A percentile compares a stretch with the other conserved stretches of the same genome.
Conservation (phyloP, 2,329 filamentous ascomycete species). For the Ophiostoma sp. region DNA sequence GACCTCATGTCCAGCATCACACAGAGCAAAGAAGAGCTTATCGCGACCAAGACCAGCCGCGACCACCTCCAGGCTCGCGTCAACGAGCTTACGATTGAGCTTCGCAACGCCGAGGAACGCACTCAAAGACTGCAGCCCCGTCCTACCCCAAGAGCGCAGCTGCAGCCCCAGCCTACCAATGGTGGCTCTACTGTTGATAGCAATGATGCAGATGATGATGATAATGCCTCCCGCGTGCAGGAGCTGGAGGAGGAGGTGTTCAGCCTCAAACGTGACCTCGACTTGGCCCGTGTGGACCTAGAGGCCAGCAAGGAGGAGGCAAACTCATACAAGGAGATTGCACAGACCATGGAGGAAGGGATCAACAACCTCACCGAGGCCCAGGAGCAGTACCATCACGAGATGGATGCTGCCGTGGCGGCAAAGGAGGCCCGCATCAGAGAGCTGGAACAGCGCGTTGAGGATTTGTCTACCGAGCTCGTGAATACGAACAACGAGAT, state of each 20-base stretch:
- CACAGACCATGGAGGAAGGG: conserved; percentile 80
- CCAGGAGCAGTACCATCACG: conserved; percentile 80
- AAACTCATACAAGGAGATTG: conserved; percentile 84
- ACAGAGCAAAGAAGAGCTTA: conserved; percentile 77
- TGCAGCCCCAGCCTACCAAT: conserved; percentile 34
- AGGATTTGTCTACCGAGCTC: conserved; percentile 78
- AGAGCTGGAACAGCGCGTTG: conserved; percentile 75
- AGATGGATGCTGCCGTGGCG: conserved; percentile 68
- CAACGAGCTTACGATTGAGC: conserved; percentile 80
- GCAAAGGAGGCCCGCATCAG: conserved; percentile 75
- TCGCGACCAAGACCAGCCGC: conserved; percentile 76
- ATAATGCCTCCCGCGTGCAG: conserved; percentile 54
- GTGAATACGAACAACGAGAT: conserved; percentile 76
- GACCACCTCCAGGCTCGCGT: conserved; percentile 86
- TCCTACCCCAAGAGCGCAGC: conserved; percentile 56
- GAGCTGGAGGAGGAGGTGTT: conserved; percentile 78
- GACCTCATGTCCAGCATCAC: conserved; percentile 77
- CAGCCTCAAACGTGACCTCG: conserved; percentile 80
- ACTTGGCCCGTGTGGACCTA: conserved; percentile 72
- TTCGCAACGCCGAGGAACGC: conserved; percentile 84
- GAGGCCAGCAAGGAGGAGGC: conserved; percentile 74
- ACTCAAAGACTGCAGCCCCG: conserved; percentile 75
- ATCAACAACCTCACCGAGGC: conserved; percentile 72
- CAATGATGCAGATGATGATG: conserved; percentile 35
- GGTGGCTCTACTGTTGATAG: conserved; percentile 36